Evolutionary conservation across 2,329 filamentous ascomycete genomes (phyloP), one percentile per base, ranked within the genome.

Genomic region (Microdochium bolleyi): DNA sequence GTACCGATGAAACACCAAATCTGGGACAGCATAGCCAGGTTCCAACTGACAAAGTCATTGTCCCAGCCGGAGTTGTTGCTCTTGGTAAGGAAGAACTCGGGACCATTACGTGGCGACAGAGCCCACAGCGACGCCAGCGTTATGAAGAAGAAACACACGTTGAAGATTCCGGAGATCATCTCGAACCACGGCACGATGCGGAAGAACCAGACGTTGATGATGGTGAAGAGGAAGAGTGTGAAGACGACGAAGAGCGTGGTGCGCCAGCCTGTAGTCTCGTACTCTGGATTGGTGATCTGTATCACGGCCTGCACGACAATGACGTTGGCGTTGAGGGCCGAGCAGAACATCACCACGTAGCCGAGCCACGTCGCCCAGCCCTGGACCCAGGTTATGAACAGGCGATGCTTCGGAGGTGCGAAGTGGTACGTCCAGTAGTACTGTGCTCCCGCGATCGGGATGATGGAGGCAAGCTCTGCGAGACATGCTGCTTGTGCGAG

Each of bases 221-320:
- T 19, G 13, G 48, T 37, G 24, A 34, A 53, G 48, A 49, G 38
- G 19, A 14, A 25, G 2, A 53, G 32, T 5, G 27, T 53, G 11
- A 21, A 44, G 2, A 53, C 16, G 13, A 50, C 27, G 1, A 49
- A 24, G 11, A 50, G n/a, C 14, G 48, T 37, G n/a, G 51, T 53
- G 30, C 32, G 46, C 51, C 51, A 50, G 2, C 51, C 51, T 2
- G 32, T 46, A 4, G 48, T 32, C 11, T 24, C 50, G 34, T 19
- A 56, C 22, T 16, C 22, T 8, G 19, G 53, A n/a, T 34, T 41
- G 8, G 16, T 41, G 13, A 57, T 22, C 14, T 51, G 51, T 9
- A 58, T 51, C 25, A 53, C 25, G 5, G 49, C 53, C 44, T 57
- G 52, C 4, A 58, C 30, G 2, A 58, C 48, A 4, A 57, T 19